Evolutionary conservation across 176 grass and related monocot genomes (phyloP), one percentile per base, ranked within the genome.

Genomic region (Oryza nivara): DNA sequence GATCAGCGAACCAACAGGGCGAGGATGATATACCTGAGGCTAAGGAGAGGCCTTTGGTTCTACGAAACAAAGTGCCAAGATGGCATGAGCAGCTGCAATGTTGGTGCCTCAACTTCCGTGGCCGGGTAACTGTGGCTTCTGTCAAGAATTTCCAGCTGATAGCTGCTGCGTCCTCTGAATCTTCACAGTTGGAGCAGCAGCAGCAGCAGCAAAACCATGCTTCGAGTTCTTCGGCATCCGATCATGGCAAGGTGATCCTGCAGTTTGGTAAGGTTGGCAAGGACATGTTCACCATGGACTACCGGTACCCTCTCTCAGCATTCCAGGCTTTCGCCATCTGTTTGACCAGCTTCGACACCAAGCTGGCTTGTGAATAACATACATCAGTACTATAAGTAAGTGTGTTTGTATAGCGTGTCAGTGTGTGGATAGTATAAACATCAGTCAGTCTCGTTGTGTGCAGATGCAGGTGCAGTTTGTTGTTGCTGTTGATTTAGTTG

Each of bases 71-170:
- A 73, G 86, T 86, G 46, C 94, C 94, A 52, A 93, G 94, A 60
- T 96, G 94, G 94, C 94, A 96, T 1, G 94, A 96, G 74, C 94
- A 96, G 70, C 83, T 96, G 78, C 94, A 96, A 73, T 96, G 94
- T n/a, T 96, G 94, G 94, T 96, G 91, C 81, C 88, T 96, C 52
- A 93, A 96, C 87, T 96, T 96, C 78, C 77, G 86, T 49, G 94
- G 94, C 19, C 80, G 89, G 52, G 94, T 96, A 20, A 93, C 94
- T 0, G 81, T 96, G 9, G 89, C 91, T 46, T 96, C 94, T 0
- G 94, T 96, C 44, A 93, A 96, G 70, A 96, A 96, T 80, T 93
- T 96, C 68, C 94, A 96, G 84, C 80, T 93, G 73, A 91, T 92
- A 80, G 91, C 88, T 70, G 26, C 20, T 71, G 49, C 19, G 16